phyloP scores from a whole-genome alignment of 192 early-diverging fungal genomes.

The Coemansia sp. region DNA sequence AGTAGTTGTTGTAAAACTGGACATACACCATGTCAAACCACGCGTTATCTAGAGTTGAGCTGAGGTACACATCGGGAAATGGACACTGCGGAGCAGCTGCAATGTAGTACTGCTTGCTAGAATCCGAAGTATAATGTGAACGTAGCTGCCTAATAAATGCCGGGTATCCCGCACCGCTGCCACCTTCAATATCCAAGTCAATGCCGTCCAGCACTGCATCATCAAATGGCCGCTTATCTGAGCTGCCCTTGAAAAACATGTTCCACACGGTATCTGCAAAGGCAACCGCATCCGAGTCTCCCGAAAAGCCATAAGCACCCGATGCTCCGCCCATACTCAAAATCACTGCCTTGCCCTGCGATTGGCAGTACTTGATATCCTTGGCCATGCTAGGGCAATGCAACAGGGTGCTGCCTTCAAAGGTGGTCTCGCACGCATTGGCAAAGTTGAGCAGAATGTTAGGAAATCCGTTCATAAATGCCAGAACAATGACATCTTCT shows the following conservation, averaged over 20 bases:
- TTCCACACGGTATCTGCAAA: conserved; percentile 62
- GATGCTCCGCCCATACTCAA: conserved; percentile 67
- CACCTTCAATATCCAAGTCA: conserved; percentile 61
- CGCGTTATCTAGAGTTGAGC: conserved; percentile 53
- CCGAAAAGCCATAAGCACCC: conserved; percentile 57
- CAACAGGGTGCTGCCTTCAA: conserved; percentile 56
- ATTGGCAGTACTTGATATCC: conserved; percentile 70
- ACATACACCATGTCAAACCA: conserved; percentile 66
- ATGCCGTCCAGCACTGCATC: conserved; percentile 63
- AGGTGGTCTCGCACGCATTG: conserved; percentile 57
- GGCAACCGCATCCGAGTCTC: conserved; percentile 30
- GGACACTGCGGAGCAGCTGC: conserved; percentile 64
- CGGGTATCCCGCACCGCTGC: conserved; percentile 39
- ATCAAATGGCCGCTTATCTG: conserved; percentile 56
- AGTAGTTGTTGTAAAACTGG: conserved; percentile 76
- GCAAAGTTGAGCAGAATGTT: conserved; percentile 61
- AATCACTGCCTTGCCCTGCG: conserved; percentile 59
- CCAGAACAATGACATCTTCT: conserved; percentile 60
- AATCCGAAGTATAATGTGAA: conserved; percentile 44
- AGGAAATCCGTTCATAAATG: conserved; percentile 62
- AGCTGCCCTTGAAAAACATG: conserved; percentile 61
- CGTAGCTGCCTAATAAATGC: conserved; percentile 55
- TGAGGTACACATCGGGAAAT: conserved; percentile 57
- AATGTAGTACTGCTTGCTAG: conserved; percentile 57
- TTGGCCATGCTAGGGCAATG: conserved; percentile 57